These are phyloP conservation scores for Trypanosoma conorhini DNA, from an alignment of 208 protist genomes.

Conservation along the genomic window DNA sequence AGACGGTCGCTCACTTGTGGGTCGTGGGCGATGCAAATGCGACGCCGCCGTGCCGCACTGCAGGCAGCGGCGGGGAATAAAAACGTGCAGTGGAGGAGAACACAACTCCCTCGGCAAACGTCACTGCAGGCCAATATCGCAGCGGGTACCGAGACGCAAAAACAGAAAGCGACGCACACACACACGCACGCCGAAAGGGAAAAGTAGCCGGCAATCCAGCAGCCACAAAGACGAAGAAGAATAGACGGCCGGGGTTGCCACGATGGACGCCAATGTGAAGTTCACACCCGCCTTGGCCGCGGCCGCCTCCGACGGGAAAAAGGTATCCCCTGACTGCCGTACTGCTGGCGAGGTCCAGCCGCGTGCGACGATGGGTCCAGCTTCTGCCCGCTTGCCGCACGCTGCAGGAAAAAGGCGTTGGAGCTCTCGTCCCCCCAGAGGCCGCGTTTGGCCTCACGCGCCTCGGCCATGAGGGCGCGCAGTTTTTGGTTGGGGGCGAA, in stretches of 20 bases:
- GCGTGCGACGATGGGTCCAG: not conserved
- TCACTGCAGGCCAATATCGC: too few relatives aligned
- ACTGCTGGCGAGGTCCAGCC: not conserved
- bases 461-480: slow-evolving; percentile 13
- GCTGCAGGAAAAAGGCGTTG: not conserved
- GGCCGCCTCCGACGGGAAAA: not conserved
- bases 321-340: not conserved
- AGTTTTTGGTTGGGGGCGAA: slow-evolving; percentile 10
- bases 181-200: too few relatives aligned
- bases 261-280: not conserved
- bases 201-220: too few relatives aligned
- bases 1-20: too few relatives aligned
- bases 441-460: slow-evolving; percentile 14
- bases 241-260: not conserved
- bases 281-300: not conserved
- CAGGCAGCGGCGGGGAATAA: too few relatives aligned
- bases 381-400: not conserved
- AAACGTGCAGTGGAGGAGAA: too few relatives aligned
- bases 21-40: too few relatives aligned
- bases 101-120: too few relatives aligned
- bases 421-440: slow-evolving; percentile 14
- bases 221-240: not conserved
- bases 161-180: too few relatives aligned
- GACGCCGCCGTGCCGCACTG: too few relatives aligned
- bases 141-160: too few relatives aligned